Conservation (phyloP, 2,329 filamentous ascomycete genomes). For the Fusarium nurragi region DNA sequence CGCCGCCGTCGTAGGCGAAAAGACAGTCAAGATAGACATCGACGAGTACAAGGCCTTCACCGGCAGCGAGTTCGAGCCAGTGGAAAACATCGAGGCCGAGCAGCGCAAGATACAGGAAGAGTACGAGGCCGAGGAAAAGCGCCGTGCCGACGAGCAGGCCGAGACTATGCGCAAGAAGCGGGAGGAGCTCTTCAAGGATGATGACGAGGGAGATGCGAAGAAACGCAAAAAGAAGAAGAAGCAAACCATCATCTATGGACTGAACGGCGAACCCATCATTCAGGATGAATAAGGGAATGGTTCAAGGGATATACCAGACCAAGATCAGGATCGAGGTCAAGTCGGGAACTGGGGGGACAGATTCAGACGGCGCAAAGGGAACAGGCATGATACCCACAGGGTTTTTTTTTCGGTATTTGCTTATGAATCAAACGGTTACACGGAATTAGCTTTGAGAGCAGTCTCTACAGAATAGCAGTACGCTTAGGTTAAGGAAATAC, state of each 20-base stretch:
- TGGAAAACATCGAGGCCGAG: conserved; percentile 66
- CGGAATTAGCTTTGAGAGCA: conserved; percentile 21
- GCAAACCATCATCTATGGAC: conserved; percentile 49
- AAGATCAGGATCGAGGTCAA: conserved; percentile 9
- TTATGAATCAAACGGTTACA: conserved; percentile 14
- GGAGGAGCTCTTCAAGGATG: conserved; percentile 60
- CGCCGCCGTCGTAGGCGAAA: conserved; percentile 68
- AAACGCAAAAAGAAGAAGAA: conserved; percentile 51
- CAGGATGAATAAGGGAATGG: conserved; percentile 32
- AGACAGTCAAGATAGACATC: conserved; percentile 66
- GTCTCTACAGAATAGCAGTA: conserved; percentile 30
- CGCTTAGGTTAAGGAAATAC: conserved; percentile 2
- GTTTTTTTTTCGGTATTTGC: conserved; percentile 37
- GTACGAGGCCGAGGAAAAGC: conserved; percentile 57
- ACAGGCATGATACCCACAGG: conserved; percentile 44
- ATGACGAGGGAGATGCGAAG: conserved; percentile 44
- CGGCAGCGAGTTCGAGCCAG: conserved; percentile 62
- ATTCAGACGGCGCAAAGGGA: conserved; percentile 33
- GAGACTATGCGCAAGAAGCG: conserved; percentile 59
- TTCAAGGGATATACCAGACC: conserved; percentile 4
- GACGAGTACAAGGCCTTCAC: conserved; percentile 68
- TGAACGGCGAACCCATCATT: conserved; percentile 51
- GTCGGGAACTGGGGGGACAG: conserved; percentile 15
- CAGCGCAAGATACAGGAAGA: conserved; percentile 58
- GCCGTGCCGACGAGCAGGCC: conserved; percentile 57